These are phyloP conservation scores for Cryphonectria japonica DNA, from an alignment of 2,329 filamentous ascomycete species.

Conservation along the genomic window DNA sequence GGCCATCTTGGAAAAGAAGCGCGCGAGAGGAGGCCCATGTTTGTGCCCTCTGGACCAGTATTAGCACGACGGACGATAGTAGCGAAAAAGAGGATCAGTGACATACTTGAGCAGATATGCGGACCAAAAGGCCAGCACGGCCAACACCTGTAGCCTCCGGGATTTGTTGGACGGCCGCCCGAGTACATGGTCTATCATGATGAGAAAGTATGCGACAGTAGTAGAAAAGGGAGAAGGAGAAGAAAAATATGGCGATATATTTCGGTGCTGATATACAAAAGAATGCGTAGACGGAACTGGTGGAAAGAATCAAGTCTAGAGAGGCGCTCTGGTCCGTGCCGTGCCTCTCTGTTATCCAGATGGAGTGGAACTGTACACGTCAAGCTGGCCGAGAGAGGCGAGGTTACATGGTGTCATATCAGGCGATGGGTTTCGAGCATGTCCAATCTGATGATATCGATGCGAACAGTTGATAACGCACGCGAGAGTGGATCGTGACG, in stretches of 20 bases:
- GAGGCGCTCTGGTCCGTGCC: not conserved
- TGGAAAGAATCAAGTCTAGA: not conserved
- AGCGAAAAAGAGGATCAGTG: constrained; percentile 1
- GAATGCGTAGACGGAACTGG: not conserved
- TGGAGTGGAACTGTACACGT: not conserved
- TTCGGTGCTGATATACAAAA: not conserved
- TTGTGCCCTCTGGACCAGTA: constrained; percentile 67
- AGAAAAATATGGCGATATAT: not conserved
- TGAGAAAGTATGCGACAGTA: constrained; percentile 10
- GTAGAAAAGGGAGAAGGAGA: not conserved
- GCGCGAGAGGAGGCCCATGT: constrained; percentile 82
- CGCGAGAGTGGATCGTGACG: not conserved
- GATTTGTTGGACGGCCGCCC: constrained; percentile 90
- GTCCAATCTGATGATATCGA: not conserved
- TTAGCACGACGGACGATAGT: not conserved
- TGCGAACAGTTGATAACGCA: not conserved
- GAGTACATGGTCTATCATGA: constrained; percentile 83
- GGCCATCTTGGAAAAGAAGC: constrained; percentile 71
- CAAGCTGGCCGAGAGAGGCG: constrained; percentile 1
- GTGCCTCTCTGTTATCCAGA: constrained; percentile 7
- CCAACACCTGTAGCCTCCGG: constrained; percentile 87
- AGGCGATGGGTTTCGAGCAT: constrained; percentile 1
- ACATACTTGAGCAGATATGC: constrained; percentile 76
- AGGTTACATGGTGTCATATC: constrained; percentile 16
- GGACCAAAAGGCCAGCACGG: constrained; percentile 90